Conservation (phyloP, 208 protist species). For the Acanthamoeba divionensis region DNA sequence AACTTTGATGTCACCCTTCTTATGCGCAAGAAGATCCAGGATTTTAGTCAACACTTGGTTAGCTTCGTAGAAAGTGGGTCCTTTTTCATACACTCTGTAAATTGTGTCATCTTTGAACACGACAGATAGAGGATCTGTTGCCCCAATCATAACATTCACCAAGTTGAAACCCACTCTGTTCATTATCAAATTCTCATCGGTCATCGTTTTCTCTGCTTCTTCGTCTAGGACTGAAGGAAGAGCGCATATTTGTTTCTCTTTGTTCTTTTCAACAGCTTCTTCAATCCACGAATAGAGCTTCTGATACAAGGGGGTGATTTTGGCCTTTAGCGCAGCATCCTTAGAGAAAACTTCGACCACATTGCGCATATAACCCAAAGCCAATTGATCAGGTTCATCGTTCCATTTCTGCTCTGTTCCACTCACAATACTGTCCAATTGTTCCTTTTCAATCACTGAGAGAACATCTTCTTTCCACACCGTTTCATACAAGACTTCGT, state of each 20-base stretch:
- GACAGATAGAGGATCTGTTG: background rate
- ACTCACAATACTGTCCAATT: background rate
- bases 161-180: background rate
- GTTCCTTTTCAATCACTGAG: background rate
- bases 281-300: background rate
- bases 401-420: background rate
- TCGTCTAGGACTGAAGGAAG: background rate
- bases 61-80: background rate
- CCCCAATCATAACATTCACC: background rate
- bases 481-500: background rate
- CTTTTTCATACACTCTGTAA: constrained; percentile 9
- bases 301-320: background rate
- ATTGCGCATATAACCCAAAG: background rate
- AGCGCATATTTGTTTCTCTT: background rate
- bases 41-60: background rate
- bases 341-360: background rate
- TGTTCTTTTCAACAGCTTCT: background rate
- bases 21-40: background rate
- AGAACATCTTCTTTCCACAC: background rate
- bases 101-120: constrained; percentile 10
- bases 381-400: background rate
- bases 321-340: background rate
- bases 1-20: background rate
- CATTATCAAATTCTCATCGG: background rate
- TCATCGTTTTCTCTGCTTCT: background rate